A percentile compares a stretch with the other conserved stretches of the same genome.
Conservation (phyloP, 208 protist genomes). For the Sergeia podlipaevii region DNA sequence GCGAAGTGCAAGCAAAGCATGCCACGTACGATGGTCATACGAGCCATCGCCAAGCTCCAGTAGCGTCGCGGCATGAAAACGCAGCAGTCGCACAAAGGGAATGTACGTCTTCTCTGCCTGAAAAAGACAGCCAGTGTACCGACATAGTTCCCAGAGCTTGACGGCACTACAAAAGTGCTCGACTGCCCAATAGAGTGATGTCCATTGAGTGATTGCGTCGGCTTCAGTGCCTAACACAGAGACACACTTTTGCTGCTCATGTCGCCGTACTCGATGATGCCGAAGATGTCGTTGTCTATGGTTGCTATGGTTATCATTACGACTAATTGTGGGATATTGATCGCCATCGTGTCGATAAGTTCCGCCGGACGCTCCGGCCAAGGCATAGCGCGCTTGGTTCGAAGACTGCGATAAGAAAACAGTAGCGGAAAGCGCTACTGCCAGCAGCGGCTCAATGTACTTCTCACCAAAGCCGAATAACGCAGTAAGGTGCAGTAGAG, state of each 20-base stretch:
- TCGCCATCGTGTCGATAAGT: neutral
- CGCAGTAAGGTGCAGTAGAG: conserved; percentile 65
- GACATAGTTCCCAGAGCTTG: conserved; percentile 48
- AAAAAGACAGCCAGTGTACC: conserved; percentile 37
- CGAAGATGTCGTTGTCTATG: conserved; percentile 1
- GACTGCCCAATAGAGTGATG: conserved; percentile 56
- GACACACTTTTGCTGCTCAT: neutral
- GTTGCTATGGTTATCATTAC: no score
- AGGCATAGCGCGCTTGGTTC: conserved; percentile 6
- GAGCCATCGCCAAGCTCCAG: no score
- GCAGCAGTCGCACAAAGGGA: no score
- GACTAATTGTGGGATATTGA: neutral
- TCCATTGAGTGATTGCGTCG: conserved; percentile 5
- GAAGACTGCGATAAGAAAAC: conserved; percentile 56
- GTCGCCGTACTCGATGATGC: neutral
- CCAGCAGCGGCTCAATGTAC: conserved; percentile 59
- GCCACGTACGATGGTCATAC: no score
- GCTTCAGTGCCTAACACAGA: neutral
- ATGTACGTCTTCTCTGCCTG: no score
- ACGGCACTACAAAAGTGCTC: conserved; percentile 63
- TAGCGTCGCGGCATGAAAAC: no score
- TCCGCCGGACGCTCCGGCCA: neutral
- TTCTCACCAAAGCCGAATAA: conserved; percentile 57
- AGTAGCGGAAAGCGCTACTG: conserved; percentile 44
- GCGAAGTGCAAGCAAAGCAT: no score